Evolutionary conservation across 2,329 filamentous ascomycete genomes (phyloP).

Genomic region (Hymenoscyphus repandus): DNA sequence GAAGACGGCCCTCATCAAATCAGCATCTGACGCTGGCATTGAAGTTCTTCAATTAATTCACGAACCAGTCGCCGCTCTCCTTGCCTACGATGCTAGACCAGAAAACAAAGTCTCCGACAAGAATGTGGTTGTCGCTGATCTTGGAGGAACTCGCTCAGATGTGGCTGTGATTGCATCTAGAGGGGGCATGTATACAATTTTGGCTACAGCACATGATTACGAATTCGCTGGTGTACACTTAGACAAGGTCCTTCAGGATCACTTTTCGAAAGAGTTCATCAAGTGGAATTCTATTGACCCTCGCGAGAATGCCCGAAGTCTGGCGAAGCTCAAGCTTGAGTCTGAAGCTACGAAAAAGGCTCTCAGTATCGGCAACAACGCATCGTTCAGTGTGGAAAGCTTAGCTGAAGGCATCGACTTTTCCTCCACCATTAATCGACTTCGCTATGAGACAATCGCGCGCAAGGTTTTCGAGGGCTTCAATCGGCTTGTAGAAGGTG

Average conservation of each 20-base stretch:
- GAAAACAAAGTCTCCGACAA: constrained; percentile 76
- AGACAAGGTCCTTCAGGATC: constrained; percentile 87
- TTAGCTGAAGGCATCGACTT: constrained; percentile 88
- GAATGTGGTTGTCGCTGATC: constrained; percentile 82
- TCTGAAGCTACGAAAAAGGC: constrained; percentile 89
- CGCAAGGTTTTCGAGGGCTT: constrained; percentile 86
- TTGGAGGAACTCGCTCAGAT: constrained; percentile 90
- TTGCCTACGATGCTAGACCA: constrained; percentile 85
- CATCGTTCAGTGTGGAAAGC: constrained; percentile 88
- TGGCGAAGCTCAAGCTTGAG: constrained; percentile 91
- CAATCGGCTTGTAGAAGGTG: constrained; percentile 76
- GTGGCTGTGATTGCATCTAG: constrained; percentile 85
- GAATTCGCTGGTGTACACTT: constrained; percentile 82
- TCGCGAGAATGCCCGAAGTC: constrained; percentile 68
- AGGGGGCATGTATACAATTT: constrained; percentile 92
- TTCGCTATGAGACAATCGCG: constrained; percentile 85
- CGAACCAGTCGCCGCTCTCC: constrained; percentile 81
- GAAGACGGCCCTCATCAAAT: constrained; percentile 70
- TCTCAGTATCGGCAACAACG: constrained; percentile 80
- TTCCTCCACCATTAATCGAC: constrained; percentile 83
- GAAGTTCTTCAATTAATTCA: constrained; percentile 90
- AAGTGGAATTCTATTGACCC: constrained; percentile 90
- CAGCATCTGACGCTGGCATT: constrained; percentile 74
- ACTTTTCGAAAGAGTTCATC: constrained; percentile 97
- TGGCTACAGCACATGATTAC: constrained; percentile 93